Base-by-base conservation (phyloP, 2,329 filamentous ascomycete species). In the Stemphylium beticola region DNA sequence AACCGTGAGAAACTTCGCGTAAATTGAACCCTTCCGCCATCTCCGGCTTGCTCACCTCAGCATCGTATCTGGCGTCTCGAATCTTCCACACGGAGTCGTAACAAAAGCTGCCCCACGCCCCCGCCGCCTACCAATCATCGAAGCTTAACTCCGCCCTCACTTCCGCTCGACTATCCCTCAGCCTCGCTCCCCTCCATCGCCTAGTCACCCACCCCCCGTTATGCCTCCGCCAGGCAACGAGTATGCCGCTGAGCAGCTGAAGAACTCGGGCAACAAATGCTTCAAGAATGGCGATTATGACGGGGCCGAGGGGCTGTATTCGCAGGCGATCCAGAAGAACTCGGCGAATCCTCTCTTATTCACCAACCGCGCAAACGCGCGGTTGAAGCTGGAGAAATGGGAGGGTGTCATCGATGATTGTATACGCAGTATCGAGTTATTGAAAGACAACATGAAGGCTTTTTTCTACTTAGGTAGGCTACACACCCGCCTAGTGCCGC, bases 301-400 rank as follows among this genome's bases (percentile, higher is more conserved):
- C 4, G 81, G 78, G 20, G 90, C 90, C 33, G 89, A 92, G 59
- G 81, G 81, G 17, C 77, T 87, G 53, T 93, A 93, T 75, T 88
- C 88, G 4, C 85, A 90, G 74, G 90, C 90, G 79, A 92, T 96
- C 65, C 86, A 90, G 66, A 86, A 87, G 71, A 91, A 96, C 75
- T 83, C 90, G 4, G 83, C 81, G 50, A 95, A 96, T 71, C 85
- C 89, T 1, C 81, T 89, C 26, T 83, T 96, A 45, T 97, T 92
- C 77, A 93, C 92, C 34, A 98, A 97, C 77, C 90, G 93, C 49
- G 91, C 92, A 46, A 89, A 96, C 77, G 87, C 89, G 3, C 86
- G 92, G 36, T 81, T 95, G 54, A 90, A 89, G 76, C 83, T 96
- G 18, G 78, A 83, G 56, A 81, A 86, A 65, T 96, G 88, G 85